Evolutionary conservation across 1,284 basidiomycete genomes (phyloP).

Genomic region (Cutaneotrichosporon dermatis): DNA sequence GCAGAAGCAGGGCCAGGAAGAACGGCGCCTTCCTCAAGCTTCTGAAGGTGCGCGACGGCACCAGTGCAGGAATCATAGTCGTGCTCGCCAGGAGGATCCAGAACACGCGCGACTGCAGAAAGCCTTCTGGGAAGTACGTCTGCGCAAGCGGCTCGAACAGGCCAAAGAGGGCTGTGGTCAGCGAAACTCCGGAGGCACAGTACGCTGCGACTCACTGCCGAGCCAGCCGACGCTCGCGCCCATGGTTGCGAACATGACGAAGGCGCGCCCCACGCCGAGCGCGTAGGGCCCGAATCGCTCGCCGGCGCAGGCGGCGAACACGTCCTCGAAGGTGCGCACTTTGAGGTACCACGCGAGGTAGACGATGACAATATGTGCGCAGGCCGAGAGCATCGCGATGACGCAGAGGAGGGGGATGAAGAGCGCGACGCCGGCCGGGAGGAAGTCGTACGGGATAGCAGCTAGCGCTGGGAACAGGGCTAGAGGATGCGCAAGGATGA

Average conservation of each 20-base stretch:
- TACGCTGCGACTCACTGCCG: slow-evolving; percentile 29
- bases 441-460: slow-evolving; percentile 43
- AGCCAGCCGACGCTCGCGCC: slow-evolving; percentile 42
- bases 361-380: slow-evolving; percentile 48
- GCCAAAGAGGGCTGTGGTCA: slow-evolving; percentile 33
- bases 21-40: slow-evolving; percentile 26
- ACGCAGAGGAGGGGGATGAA: slow-evolving; percentile 46
- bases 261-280: slow-evolving; percentile 34
- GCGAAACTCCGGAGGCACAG: neutral
- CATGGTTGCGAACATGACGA: slow-evolving; percentile 35
- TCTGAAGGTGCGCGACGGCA: slow-evolving; percentile 36
- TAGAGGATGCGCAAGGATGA: slow-evolving; percentile 46
- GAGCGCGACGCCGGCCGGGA: slow-evolving; percentile 47
- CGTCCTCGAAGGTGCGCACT: slow-evolving; percentile 46
- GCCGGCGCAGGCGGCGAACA: slow-evolving; percentile 36
- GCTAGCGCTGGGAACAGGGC: slow-evolving; percentile 44
- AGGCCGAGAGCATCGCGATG: slow-evolving; percentile 38
- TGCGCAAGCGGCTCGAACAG: slow-evolving; percentile 37
- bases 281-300: slow-evolving; percentile 38
- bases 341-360: slow-evolving; percentile 50
- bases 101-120: slow-evolving; percentile 31
- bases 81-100: slow-evolving; percentile 40
- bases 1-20: slow-evolving; percentile 37
- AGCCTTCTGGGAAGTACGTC: slow-evolving; percentile 26
- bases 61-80: slow-evolving; percentile 37